phyloP scores from a whole-genome alignment of 2,329 filamentous ascomycete species.

The Pseudocercospora crystallina region DNA sequence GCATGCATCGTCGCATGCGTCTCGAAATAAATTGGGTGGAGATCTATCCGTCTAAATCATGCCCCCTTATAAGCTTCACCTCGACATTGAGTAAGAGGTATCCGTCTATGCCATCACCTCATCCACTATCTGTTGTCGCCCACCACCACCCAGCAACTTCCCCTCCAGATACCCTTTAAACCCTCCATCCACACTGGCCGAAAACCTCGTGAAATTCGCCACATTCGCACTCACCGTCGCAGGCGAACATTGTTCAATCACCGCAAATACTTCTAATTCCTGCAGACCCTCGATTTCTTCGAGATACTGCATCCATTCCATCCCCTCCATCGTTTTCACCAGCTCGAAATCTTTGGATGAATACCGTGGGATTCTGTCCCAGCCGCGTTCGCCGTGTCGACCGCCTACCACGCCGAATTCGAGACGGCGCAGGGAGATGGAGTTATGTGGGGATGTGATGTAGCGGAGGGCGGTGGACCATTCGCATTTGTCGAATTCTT shows the following conservation, averaged over 20 bases:
- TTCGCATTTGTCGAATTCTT: conserved; percentile 57
- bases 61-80: too few species aligned
- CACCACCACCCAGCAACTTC: conserved; percentile 16
- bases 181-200: conserved; percentile 57
- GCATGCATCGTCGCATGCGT: too few species aligned
- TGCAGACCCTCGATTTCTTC: conserved; percentile 51
- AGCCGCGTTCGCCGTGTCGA: conserved; percentile 45
- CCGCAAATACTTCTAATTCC: conserved; percentile 53
- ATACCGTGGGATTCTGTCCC: conserved; percentile 52
- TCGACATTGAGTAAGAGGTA: too few species aligned
- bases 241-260: conserved; percentile 56
- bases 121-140: background rate
- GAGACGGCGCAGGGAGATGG: conserved; percentile 41
- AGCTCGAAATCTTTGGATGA: conserved; percentile 50
- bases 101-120: too few species aligned
- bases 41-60: too few species aligned
- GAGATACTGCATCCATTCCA: conserved; percentile 61
- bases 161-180: conserved; percentile 54
- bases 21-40: too few species aligned
- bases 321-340: conserved; percentile 45
- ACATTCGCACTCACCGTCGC: conserved; percentile 54
- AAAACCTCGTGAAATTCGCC: conserved; percentile 61
- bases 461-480: conserved; percentile 56
- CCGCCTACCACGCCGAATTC: conserved; percentile 57
- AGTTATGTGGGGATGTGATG: conserved; percentile 34